Evolutionary conservation across 164 flowering plant genomes (phyloP).

Genomic region (Amborella trichopoda): DNA sequence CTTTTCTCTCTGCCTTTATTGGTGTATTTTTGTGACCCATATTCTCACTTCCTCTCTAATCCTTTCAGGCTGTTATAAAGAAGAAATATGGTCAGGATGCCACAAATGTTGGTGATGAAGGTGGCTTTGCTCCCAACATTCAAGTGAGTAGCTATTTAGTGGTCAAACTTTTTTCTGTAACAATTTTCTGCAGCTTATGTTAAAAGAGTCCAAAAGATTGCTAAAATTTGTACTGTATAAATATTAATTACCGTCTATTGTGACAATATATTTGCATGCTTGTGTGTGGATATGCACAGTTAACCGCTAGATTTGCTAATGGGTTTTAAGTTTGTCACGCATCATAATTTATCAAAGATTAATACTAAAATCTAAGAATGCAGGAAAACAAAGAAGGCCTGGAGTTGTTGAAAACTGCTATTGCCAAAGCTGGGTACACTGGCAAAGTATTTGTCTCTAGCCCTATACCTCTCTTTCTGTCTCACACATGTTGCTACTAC

Average conservation of each 20-base stretch:
- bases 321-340: too few species aligned
- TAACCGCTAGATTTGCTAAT: too few species aligned
- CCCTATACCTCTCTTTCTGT: not conserved
- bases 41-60: not conserved
- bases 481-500: not conserved
- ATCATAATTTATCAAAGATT: too few species aligned
- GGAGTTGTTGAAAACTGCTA: constrained; percentile 33
- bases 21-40: not conserved
- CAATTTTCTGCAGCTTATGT: not conserved
- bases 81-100: constrained; percentile 44
- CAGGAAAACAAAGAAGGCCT: constrained; percentile 46
- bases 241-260: too few species aligned
- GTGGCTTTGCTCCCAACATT: constrained; percentile 44
- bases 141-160: constrained; percentile 15
- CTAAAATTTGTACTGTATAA: too few species aligned
- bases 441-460: constrained; percentile 19
- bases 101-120: constrained; percentile 37
- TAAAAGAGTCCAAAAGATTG: too few species aligned
- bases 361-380: not conserved
- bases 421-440: constrained; percentile 35
- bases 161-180: not conserved
- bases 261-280: too few species aligned
- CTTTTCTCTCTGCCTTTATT: not conserved
- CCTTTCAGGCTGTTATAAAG: constrained; percentile 30
- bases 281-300: too few species aligned